Conservation (phyloP, 805 yeast genomes). For the Candida quercuum region DNA sequence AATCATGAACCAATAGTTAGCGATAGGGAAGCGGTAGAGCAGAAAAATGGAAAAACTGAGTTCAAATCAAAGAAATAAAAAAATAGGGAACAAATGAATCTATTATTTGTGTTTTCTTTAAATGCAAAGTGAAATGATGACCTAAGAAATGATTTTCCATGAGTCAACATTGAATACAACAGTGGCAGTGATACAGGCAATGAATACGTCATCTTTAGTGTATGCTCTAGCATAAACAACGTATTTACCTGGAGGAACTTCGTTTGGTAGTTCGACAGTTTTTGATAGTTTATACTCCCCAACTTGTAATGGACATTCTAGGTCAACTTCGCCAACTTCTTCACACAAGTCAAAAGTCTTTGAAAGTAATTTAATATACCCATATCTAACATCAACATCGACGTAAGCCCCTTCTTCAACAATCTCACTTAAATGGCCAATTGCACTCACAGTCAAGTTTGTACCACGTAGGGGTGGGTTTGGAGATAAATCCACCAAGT, state of each 20-base stretch:
- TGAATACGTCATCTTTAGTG: constrained; percentile 73
- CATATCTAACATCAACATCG: constrained; percentile 89
- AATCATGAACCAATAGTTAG: too few relatives aligned
- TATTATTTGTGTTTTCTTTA: too few relatives aligned
- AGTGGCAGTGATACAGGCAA: constrained; percentile 78
- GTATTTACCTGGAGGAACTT: constrained; percentile 95
- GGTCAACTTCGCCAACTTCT: constrained; percentile 73
- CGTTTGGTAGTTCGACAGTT: constrained; percentile 77
- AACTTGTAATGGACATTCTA: constrained; percentile 73
- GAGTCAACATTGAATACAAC: constrained; percentile 39
- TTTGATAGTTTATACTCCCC: constrained; percentile 68
- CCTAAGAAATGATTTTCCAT: constrained; percentile 17
- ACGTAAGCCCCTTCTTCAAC: constrained; percentile 88
- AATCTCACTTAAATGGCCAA: constrained; percentile 50
- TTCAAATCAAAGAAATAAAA: too few relatives aligned
- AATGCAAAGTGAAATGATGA: background rate
- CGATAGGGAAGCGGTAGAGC: too few relatives aligned
- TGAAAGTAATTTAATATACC: constrained; percentile 81
- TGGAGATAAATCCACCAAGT: constrained; percentile 59
- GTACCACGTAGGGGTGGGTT: constrained; percentile 88
- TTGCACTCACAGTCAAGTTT: constrained; percentile 73
- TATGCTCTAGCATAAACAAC: constrained; percentile 84
- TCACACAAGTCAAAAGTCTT: constrained; percentile 94
- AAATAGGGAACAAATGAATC: too few relatives aligned
- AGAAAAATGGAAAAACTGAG: too few relatives aligned